Conservation (phyloP, 2,329 filamentous ascomycete species). For the Tolypocladium sp. region DNA sequence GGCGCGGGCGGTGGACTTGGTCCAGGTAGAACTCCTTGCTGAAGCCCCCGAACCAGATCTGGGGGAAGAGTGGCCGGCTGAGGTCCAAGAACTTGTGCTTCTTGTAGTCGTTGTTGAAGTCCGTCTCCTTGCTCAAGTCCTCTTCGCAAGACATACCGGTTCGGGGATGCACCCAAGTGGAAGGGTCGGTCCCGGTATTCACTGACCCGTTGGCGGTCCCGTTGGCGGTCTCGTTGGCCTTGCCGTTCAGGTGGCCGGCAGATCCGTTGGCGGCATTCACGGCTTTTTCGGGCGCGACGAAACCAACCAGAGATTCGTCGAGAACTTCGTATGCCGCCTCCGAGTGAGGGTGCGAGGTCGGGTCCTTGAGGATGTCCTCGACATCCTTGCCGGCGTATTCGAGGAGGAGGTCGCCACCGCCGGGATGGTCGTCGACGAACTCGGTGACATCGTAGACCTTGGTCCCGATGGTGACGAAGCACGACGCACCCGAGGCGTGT, state of each 20-base stretch:
- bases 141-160: conserved; percentile 88
- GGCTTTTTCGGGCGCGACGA: conserved; percentile 55
- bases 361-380: conserved; percentile 71
- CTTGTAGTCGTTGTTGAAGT: conserved; percentile 66
- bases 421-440: conserved; percentile 84
- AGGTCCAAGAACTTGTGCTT: conserved; percentile 92
- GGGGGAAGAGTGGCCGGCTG: conserved; percentile 71
- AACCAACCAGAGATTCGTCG: conserved; percentile 78
- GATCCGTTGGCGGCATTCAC: conserved; percentile 19
- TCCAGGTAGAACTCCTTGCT: conserved; percentile 94
- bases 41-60: conserved; percentile 84
- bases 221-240: conserved; percentile 4
- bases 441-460: conserved; percentile 94
- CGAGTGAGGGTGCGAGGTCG: conserved; percentile 74
- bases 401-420: conserved; percentile 78
- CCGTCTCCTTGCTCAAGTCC: conserved; percentile 80
- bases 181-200: conserved; percentile 15
- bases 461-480: conserved; percentile 82
- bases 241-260: conserved; percentile 5
- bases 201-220: conserved; percentile 18
- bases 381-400: conserved; percentile 88
- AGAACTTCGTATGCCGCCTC: conserved; percentile 94
- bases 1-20: conserved; percentile 88
- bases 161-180: conserved; percentile 38
- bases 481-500: conserved; percentile 73